phyloP scores from a whole-genome alignment of 2,329 filamentous ascomycete genomes.

The Phaeophleospora eucalypticola region DNA sequence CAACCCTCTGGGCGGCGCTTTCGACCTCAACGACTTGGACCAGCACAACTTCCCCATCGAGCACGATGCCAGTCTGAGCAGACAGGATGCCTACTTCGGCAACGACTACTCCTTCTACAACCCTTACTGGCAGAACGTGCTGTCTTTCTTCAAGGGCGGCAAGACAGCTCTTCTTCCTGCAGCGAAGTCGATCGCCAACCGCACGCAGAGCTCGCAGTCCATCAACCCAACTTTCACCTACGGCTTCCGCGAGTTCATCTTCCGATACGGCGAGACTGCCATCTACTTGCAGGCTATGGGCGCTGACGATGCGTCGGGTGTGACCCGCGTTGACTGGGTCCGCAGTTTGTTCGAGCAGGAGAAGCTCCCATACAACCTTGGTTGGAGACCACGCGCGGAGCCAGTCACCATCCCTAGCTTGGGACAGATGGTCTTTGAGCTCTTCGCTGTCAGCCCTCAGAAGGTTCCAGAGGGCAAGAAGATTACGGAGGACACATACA shows the following conservation, averaged over 20 bases:
- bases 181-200: constrained; percentile 30
- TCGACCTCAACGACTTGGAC: constrained; percentile 24
- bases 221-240: constrained; percentile 35
- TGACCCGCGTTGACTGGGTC: constrained; percentile 34
- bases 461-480: constrained; percentile 20
- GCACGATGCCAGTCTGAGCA: constrained; percentile 33
- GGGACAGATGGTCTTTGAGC: constrained; percentile 24
- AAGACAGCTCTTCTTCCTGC: constrained; percentile 27
- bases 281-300: constrained; percentile 37
- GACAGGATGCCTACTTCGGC: constrained; percentile 33
- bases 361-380: constrained; percentile 34
- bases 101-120: constrained; percentile 36
- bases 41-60: constrained; percentile 35
- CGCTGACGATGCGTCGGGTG: constrained; percentile 30
- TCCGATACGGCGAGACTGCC: constrained; percentile 37
- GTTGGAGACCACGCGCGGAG: constrained; percentile 31
- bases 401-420: constrained; percentile 25
- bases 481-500: constrained; percentile 23
- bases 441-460: constrained; percentile 22
- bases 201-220: constrained; percentile 24
- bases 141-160: constrained; percentile 26
- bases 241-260: constrained; percentile 30
- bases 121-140: constrained; percentile 29
- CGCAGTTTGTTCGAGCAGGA: constrained; percentile 37
- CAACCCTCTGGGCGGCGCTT: constrained; percentile 20